Evolutionary conservation across 495 filamentous ascomycete genomes (phyloP).

Genomic region (Aspergillus wentii): DNA sequence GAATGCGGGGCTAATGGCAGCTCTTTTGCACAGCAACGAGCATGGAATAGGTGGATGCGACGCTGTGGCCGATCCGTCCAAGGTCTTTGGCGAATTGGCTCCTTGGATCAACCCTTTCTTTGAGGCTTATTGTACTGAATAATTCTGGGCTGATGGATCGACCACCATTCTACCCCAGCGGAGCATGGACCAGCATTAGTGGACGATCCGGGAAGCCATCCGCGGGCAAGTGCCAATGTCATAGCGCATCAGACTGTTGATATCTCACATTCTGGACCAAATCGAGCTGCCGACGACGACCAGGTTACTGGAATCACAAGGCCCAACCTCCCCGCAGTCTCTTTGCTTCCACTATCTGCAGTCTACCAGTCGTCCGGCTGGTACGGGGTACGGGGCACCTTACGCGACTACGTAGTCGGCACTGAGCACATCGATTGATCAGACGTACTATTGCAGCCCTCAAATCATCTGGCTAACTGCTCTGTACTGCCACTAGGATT

Average conservation of each 20-base stretch:
- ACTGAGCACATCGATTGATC: no score
- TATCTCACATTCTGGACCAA: constrained; percentile 13
- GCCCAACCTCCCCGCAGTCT: constrained; percentile 5
- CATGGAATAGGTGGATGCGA: no score
- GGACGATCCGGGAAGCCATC: constrained; percentile 2
- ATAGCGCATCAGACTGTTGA: constrained; percentile 6
- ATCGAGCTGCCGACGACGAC: background rate
- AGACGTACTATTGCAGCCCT: background rate
- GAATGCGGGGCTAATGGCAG: constrained; percentile 17
- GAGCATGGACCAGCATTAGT: background rate
- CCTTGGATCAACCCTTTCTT: no score
- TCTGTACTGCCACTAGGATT: background rate
- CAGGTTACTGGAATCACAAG: constrained; percentile 4
- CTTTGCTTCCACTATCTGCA: background rate
- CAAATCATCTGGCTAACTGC: background rate
- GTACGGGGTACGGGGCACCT: no score
- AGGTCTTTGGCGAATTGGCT: no score
- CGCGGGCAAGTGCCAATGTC: constrained; percentile 5
- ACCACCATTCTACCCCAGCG: no score
- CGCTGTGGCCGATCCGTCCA: no score
- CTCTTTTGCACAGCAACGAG: no score
- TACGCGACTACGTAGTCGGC: no score
- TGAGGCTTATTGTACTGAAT: no score
- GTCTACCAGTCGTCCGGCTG: background rate
- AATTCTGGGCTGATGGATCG: no score